Evolutionary conservation across 805 yeast genomes (phyloP).

Genomic region (Cyberlindnera lachancei): DNA sequence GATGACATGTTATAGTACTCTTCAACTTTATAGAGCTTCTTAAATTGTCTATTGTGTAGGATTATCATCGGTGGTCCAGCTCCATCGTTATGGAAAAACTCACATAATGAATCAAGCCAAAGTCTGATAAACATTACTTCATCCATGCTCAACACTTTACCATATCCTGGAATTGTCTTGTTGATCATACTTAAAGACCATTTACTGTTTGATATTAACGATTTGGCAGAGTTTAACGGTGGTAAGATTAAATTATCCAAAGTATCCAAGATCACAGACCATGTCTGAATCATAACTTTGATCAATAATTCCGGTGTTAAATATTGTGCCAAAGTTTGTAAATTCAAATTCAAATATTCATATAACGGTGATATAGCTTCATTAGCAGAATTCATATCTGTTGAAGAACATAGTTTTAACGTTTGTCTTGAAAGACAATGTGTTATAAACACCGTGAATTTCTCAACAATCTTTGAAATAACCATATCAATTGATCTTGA

Average conservation of each 20-base stretch:
- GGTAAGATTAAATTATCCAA: conserved; percentile 76
- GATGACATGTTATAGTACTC: conserved; percentile 52
- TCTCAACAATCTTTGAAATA: conserved; percentile 62
- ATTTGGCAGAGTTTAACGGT: conserved; percentile 42
- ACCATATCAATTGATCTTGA: conserved; percentile 59
- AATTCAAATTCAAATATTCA: conserved; percentile 63
- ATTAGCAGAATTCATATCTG: conserved; percentile 39
- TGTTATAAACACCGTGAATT: conserved; percentile 58
- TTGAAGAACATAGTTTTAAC: conserved; percentile 48
- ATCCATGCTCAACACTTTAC: conserved; percentile 43
- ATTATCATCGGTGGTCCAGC: conserved; percentile 69
- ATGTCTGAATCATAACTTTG: conserved; percentile 68
- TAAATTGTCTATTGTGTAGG: conserved; percentile 56
- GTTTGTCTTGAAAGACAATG: conserved; percentile 51
- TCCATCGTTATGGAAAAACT: conserved; percentile 74
- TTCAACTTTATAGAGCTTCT: conserved; percentile 55
- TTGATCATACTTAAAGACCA: conserved; percentile 12
- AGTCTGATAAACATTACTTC: conserved; percentile 64
- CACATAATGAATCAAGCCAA: conserved; percentile 66
- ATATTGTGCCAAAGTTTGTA: conserved; percentile 53
- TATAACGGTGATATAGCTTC: conserved; percentile 68
- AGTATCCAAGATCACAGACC: conserved; percentile 64
- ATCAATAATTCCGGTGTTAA: conserved; percentile 48
- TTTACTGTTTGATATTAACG: conserved; percentile 1
- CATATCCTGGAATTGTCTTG: conserved; percentile 36